Conservation (phyloP, 2,329 filamentous ascomycete species). For the Claviceps sp. region DNA sequence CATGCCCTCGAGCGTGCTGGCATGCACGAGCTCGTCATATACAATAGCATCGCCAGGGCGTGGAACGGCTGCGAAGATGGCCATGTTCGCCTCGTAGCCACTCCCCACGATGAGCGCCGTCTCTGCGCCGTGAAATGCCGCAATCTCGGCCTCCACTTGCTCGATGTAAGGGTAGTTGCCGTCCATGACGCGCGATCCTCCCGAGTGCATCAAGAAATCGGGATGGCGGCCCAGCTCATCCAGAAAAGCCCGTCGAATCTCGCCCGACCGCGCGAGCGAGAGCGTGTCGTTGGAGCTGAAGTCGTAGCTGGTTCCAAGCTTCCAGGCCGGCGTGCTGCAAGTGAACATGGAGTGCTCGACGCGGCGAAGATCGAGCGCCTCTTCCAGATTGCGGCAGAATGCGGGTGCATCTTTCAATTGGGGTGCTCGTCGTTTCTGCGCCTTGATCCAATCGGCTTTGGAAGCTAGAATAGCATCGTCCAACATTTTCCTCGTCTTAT, state of each 20-base stretch:
- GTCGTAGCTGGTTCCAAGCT: slow-evolving; percentile 22
- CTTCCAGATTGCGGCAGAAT: slow-evolving; percentile 16
- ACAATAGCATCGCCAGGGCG: slow-evolving; percentile 41
- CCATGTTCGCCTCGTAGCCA: slow-evolving; percentile 39
- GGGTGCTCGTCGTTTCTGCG: not conserved
- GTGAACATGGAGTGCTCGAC: slow-evolving; percentile 14
- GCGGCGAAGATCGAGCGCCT: slow-evolving; percentile 16
- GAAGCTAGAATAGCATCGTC: too few species aligned
- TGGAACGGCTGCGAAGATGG: slow-evolving; percentile 35
- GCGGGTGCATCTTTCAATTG: not conserved
- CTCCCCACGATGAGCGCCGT: slow-evolving; percentile 47
- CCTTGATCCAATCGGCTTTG: not conserved
- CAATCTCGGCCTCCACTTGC: slow-evolving; percentile 44
- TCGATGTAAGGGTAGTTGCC: slow-evolving; percentile 47
- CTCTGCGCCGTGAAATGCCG: slow-evolving; percentile 37
- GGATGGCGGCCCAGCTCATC: slow-evolving; percentile 18
- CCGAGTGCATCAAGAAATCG: slow-evolving; percentile 29
- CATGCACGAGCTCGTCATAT: slow-evolving; percentile 54
- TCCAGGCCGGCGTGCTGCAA: slow-evolving; percentile 7
- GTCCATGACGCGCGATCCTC: slow-evolving; percentile 49
- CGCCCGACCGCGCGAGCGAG: slow-evolving; percentile 35
- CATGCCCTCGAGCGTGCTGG: slow-evolving; percentile 54
- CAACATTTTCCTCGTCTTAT: too few species aligned
- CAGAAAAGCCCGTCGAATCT: slow-evolving; percentile 34
- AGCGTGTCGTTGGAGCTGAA: slow-evolving; percentile 57